Conservation (phyloP, 345 rosid species). For the Crucihimalaya himalaica region DNA sequence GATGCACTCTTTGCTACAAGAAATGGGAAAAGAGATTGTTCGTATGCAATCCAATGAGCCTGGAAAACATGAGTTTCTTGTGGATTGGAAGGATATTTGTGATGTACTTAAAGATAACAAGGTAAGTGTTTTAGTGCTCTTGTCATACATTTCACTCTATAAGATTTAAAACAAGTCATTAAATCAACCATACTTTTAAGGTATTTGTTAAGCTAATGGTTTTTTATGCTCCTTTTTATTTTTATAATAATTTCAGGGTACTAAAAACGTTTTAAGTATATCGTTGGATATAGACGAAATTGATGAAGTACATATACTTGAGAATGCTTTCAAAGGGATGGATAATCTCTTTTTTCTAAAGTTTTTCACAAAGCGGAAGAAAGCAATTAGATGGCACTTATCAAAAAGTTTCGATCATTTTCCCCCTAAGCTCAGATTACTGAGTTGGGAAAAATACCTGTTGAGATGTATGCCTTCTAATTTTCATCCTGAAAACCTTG, state of each 20-base stretch:
- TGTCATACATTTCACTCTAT: not conserved
- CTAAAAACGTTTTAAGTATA: not conserved
- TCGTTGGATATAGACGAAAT: not conserved
- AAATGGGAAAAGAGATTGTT: not conserved
- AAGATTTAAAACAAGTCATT: not conserved
- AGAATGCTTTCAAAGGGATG: not conserved
- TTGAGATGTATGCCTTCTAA: too few relatives aligned
- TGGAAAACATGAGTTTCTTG: too few relatives aligned
- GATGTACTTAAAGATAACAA: too few relatives aligned
- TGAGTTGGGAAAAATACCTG: not conserved
- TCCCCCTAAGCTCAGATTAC: not conserved
- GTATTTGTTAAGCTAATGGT: not conserved
- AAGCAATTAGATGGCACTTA: too few relatives aligned
- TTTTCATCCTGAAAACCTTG: too few relatives aligned
- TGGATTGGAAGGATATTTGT: too few relatives aligned
- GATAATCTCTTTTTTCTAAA: not conserved
- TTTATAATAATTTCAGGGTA: not conserved
- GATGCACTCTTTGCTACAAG: not conserved
- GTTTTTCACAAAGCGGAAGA: too few relatives aligned
- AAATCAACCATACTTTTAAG: too few relatives aligned
- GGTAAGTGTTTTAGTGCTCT: too few relatives aligned
- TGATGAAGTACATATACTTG: not conserved
- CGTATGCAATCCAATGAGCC: too few relatives aligned
- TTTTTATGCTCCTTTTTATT: too few relatives aligned
- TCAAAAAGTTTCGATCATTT: too few relatives aligned